Evolutionary conservation across 768 basidiomycete genomes (phyloP).

Genomic region (Auricularia sp.): DNA sequence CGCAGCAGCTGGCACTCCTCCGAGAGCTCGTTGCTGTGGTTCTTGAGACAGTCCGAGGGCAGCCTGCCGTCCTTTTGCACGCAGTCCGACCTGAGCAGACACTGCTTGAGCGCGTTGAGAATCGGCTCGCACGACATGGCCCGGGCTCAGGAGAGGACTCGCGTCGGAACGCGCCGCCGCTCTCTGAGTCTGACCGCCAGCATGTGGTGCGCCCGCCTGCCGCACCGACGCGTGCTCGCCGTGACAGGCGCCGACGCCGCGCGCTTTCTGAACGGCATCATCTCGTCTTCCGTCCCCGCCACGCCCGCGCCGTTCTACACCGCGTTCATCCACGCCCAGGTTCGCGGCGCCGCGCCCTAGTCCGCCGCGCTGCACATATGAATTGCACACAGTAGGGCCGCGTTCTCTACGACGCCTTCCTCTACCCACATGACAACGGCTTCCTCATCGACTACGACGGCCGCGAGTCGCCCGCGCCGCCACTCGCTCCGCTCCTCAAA

Average conservation of each 20-base stretch:
- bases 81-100: slow-evolving; percentile 77
- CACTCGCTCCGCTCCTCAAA: slow-evolving; percentile 64
- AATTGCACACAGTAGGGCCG: slow-evolving; percentile 48
- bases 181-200: too few relatives aligned
- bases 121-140: slow-evolving; percentile 57
- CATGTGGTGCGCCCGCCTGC: slow-evolving; percentile 42
- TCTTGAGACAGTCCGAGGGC: slow-evolving; percentile 77
- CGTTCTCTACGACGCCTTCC: slow-evolving; percentile 80
- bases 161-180: slow-evolving; percentile 5
- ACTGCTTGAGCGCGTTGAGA: slow-evolving; percentile 69
- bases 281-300: slow-evolving; percentile 38
- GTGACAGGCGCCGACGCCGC: slow-evolving; percentile 72
- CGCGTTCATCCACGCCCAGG: slow-evolving; percentile 73
- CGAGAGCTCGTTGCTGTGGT: slow-evolving; percentile 67
- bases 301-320: slow-evolving; percentile 50
- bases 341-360: slow-evolving; percentile 20
- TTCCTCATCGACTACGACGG: slow-evolving; percentile 69
- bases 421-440: slow-evolving; percentile 52
- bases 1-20: slow-evolving; percentile 70
- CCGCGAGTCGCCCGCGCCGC: slow-evolving; percentile 41
- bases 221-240: slow-evolving; percentile 58
- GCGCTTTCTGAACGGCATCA: slow-evolving; percentile 73
- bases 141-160: too few relatives aligned
- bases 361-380: slow-evolving; percentile 1
- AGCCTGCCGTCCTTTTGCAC: slow-evolving; percentile 65